Evolutionary conservation across 768 basidiomycete species (phyloP).

Genomic region (Gautieria morchelliformis): DNA sequence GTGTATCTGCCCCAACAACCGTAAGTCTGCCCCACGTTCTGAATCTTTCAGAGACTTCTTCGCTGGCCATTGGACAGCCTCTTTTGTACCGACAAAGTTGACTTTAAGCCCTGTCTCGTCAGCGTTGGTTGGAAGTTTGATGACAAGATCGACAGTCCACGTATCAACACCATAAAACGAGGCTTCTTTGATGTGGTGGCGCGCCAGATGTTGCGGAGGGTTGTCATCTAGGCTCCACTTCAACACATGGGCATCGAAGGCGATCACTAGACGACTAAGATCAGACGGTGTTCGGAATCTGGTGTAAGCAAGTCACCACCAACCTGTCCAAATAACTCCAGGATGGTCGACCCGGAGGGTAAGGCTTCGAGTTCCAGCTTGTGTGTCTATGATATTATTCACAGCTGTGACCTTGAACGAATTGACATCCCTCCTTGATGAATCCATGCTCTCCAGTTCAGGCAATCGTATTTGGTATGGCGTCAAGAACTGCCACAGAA

Average conservation of each 20-base stretch:
- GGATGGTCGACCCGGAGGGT: constrained; percentile 68
- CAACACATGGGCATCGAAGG: constrained; percentile 86
- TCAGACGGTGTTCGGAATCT: neutral
- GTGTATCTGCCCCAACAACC: constrained; percentile 67
- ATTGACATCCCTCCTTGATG: constrained; percentile 15
- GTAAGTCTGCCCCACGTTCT: constrained; percentile 50
- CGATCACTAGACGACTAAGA: constrained; percentile 43
- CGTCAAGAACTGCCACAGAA: constrained; percentile 56
- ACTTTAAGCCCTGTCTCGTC: constrained; percentile 35
- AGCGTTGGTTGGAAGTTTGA: constrained; percentile 36
- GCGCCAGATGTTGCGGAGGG: constrained; percentile 62
- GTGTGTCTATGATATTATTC: constrained; percentile 44
- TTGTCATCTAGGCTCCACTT: constrained; percentile 74
- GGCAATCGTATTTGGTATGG: constrained; percentile 69
- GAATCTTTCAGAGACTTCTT: constrained; percentile 34
- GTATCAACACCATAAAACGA: constrained; percentile 73
- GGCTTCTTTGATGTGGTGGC: constrained; percentile 89
- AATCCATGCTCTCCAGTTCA: constrained; percentile 26
- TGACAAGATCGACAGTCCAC: constrained; percentile 64
- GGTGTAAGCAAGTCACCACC: constrained; percentile 11
- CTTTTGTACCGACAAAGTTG: constrained; percentile 76
- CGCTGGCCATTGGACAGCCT: constrained; percentile 79
- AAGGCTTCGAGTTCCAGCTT: constrained; percentile 57
- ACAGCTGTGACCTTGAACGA: constrained; percentile 47
- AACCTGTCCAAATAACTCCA: constrained; percentile 80